Evolutionary conservation across 2,329 filamentous ascomycete species (phyloP), one percentile per base, ranked within the genome.

Genomic region (Daldinia sp.): DNA sequence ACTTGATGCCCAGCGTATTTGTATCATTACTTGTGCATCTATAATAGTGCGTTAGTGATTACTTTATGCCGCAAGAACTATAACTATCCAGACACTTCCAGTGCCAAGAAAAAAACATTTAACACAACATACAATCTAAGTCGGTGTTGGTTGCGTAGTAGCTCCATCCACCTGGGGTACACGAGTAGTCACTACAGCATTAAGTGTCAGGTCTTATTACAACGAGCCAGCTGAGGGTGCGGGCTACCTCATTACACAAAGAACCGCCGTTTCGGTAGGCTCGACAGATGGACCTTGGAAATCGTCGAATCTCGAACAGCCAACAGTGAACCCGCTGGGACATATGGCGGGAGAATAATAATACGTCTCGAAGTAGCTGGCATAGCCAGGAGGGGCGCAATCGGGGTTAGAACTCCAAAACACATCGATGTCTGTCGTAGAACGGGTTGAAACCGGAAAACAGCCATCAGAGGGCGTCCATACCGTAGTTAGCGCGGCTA

Each of bases 271-370:
- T 63, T 76, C 73, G 6, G 70, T 73, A 41, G 37, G 60, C 20
- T 70, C 58, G 23, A 75, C 70, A 9, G 61, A 39, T 23, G 73
- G 74, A 2, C 70, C 74, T 51, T 75, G 74, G 9, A 60, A 60
- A 4, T 60, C 60, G 6, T 72, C 41, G 30, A 69, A 69, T 50
- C 74, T 71, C 30, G 70, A 71, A 7, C 70, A 74, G 10, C 73
- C 72, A 12, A 75, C 64, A 37, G 53, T 69, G 46, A 72, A 75
- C 6, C 72, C 73, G 56, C 65, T 70, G 5, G 41, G 51, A 15
- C 73, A 74, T 23, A 74, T 71, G 23, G 73, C 73, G 1, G 74
- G 74, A 5, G 74, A 75, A 51, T 75, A 76, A 42, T 73, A 76
- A 15, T 69, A 72, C 18, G 67, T 71, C 4, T 61, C 57, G 18